Evolutionary conservation across 106 monocot species (phyloP), one percentile per base, ranked within the genome.

Genomic region (Xerophyta viscosa): DNA sequence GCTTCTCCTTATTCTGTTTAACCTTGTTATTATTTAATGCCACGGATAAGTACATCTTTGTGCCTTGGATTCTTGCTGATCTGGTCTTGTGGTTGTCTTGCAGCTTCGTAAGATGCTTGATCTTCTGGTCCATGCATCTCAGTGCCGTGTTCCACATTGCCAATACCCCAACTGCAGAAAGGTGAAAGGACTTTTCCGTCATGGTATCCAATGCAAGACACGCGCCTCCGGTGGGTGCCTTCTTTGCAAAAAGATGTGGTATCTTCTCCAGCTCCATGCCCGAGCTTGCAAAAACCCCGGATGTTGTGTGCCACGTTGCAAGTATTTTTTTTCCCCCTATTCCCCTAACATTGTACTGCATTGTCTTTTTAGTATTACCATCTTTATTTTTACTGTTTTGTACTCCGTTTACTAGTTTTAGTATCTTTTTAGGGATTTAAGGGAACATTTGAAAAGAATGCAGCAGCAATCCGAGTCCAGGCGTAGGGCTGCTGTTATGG

Each of bases 211-310:
- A 4, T 94, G 93, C 69, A 74, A 66, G 56, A 45, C 27, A 9
- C 93, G 93, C 20, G 84, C 77, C 51, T 70, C 88, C 30, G 80
- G 88, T 42, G 93, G 93, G 43, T 94, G 93, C 53, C 20, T 63
- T 31, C 65, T 88, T 6, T 94, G 93, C 58, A 88, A 88, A 69
- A 94, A 75, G 52, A 94, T 94, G 84, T 94, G 93, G 93, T 88
- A 88, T 67, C 77, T 94, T 20, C 80, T 94, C 14, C 93, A 88
- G 52, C 83, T 94, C 13, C 93, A 94, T 75, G 80, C 93, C 24
- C 76, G 88, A 20, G 88, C 88, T 43, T 94, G 93, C 69, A 94
- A 88, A 63, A 80, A 88, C 31, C 69, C 87, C 4, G 81, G 71
- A 17, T 94, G 93, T 46, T 63, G 46, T 29, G 93, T 94, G 29